Evolutionary conservation across 495 filamentous ascomycete species (phyloP).

Genomic region (Xylaria scruposa): DNA sequence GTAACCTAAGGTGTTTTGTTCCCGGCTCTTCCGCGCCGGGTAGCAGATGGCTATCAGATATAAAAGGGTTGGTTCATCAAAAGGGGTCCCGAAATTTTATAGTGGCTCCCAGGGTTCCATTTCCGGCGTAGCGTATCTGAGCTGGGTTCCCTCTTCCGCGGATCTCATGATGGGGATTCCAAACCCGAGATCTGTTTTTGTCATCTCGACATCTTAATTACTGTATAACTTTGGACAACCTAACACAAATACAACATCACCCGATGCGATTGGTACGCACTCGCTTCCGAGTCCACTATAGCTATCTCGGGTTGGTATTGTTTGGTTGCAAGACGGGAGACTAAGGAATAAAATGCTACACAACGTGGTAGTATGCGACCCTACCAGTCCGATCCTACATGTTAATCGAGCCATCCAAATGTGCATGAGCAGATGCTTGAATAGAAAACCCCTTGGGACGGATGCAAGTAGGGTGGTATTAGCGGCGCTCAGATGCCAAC

Average conservation of each 20-base stretch:
- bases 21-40: constrained; percentile 7
- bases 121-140: background rate
- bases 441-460: background rate
- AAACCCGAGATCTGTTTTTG: background rate
- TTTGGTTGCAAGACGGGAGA: background rate
- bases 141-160: background rate
- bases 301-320: background rate
- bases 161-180: background rate
- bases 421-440: background rate
- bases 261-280: background rate
- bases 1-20: background rate
- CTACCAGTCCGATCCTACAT: background rate
- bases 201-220: background rate
- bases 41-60: background rate
- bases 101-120: background rate
- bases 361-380: background rate
- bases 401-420: background rate
- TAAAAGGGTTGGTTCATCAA: background rate
- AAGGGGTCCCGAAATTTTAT: constrained; percentile 13
- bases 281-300: background rate
- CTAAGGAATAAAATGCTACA: background rate
- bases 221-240: background rate
- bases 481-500: background rate
- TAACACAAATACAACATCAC: background rate
- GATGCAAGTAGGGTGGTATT: background rate